Base-by-base conservation (phyloP, 208 protist genomes). In the Leishmania major region DNA sequence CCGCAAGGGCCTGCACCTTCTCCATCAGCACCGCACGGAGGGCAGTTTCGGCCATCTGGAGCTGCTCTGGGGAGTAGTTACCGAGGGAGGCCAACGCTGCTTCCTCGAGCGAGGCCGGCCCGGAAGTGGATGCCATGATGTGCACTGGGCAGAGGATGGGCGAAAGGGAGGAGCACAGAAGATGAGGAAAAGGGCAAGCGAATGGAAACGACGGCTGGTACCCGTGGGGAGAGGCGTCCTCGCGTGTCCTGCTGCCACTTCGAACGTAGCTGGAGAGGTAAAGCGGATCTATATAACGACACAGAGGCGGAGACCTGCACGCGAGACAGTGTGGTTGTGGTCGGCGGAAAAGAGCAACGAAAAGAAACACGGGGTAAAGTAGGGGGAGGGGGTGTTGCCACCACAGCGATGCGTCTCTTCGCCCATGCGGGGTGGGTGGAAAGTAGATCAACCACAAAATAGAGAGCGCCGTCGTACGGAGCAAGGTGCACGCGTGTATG, bases 1-100 rank as follows among this genome's bases (percentile, higher is more conserved):
- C 55, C 25, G 88, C 86, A 15, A 95, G 80, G 28, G 81, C 79
- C 53, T 80, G 60, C 25, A 96, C 89, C 75, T 90, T 89, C 7
- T 35, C 37, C 74, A 70, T 70, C 55, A 86, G 19, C 3, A 82
- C 74, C 13, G 78, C 78, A 17, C 86, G 87, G 3, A 89, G 74
- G 28, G 84, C 75, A 51, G 49, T 81, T 72, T 92, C 88, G 1
- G 83, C 83, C 83, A 86, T 86, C 62, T 82, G 70, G 40, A 82
- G 74, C 28, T 86, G 59, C 59, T 86, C 78, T 5, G 78, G 31
- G 15, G 84, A 87, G 57, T 88, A 81, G 7, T 35, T 53, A 45
- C 77, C 79, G 49, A 84, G 51, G 19, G 79, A 75, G 13, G 78
- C 31, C 57, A 67, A 22, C 17, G 70, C 79, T 25, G 69, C 66